Evolutionary conservation across 352 stramenopile species (phyloP).

Genomic region (Phytopythium mirpurense): DNA sequence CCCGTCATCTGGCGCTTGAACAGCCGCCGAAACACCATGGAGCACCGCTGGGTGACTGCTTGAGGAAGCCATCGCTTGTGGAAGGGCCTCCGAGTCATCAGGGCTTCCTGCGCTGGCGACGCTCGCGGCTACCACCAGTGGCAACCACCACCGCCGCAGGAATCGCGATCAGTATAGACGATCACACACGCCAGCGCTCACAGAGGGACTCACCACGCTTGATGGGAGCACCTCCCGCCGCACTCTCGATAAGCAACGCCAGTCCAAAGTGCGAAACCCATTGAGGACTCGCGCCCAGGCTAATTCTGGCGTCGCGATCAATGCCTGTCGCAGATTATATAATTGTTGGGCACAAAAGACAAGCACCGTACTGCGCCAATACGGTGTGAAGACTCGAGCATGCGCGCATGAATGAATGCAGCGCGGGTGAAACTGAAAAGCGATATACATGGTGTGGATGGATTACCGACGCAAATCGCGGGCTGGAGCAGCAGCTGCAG

Average conservation of each 20-base stretch:
- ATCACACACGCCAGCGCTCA: not conserved
- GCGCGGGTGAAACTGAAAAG: too few species aligned
- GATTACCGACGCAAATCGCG: too few species aligned
- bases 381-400: too few species aligned
- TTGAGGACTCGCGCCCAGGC: not conserved
- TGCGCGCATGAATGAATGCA: too few species aligned
- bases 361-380: too few species aligned
- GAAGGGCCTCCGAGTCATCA: not conserved
- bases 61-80: conserved; percentile 2
- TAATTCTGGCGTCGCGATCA: not conserved
- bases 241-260: too few species aligned
- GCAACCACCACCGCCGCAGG: too few species aligned
- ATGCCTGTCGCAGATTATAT: too few species aligned
- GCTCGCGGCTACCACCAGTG: not conserved
- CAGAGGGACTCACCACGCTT: not conserved
- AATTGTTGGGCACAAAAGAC: too few species aligned
- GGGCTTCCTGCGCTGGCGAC: not conserved
- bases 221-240: too few species aligned
- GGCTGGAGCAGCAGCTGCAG: not conserved
- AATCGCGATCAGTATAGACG: not conserved
- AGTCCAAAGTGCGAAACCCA: not conserved
- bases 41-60: conserved; percentile 11
- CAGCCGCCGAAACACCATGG: conserved; percentile 20
- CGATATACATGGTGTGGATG: not conserved
- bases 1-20: conserved; percentile 62